Base-by-base conservation (phyloP, 441 rosid genomes). In the Raphanus hybrid region DNA sequence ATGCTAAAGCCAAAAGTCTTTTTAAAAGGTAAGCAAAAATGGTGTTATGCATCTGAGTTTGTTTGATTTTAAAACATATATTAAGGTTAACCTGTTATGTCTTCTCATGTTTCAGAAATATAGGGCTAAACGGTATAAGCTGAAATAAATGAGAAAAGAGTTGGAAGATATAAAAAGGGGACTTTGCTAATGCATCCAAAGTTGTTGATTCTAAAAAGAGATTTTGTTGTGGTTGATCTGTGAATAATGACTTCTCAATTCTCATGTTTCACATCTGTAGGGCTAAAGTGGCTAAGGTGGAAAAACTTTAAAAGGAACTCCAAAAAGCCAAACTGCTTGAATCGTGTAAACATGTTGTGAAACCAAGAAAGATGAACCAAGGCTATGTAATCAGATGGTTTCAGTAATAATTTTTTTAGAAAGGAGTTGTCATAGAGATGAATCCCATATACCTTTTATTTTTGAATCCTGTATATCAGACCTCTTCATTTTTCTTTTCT, bases 31-130 rank as follows among this genome's bases (percentile, higher is more conserved):
- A 70, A 70, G 58, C 29, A 60, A 60, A 43, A 12, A 20, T 57
- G 64, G 35, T 69, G 64, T 69, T 69, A 55, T 69, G 63, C 50
- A 55, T 55, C 50, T 69, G 29, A 55, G 26, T 15, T 57, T 57
- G 64, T 18, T 57, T 57, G 55, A 48, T 6, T 6, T 48, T 48
- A 48, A 20, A 57, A 70, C 35, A 70, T 35, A 63, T 58, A 8
- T 35, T 1, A 14, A 15, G 29, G 67, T 15, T 64, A 7, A 16
- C 48, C 52, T 15, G 27, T 57, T 48, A 12, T 70, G 54, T 35
- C 26, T 15, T 16, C 9, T 14, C 58, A 52, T 52, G 35, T 35
- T 57, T 57, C 64, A 55, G 64, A 2, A 0, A 34, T 3, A 0
- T 35, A 3, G 0, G 8, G 63, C 10, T 29, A 12, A 6, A 9